phyloP scores from a whole-genome alignment of 2,329 filamentous ascomycete species.

The Whalleya microplaca region DNA sequence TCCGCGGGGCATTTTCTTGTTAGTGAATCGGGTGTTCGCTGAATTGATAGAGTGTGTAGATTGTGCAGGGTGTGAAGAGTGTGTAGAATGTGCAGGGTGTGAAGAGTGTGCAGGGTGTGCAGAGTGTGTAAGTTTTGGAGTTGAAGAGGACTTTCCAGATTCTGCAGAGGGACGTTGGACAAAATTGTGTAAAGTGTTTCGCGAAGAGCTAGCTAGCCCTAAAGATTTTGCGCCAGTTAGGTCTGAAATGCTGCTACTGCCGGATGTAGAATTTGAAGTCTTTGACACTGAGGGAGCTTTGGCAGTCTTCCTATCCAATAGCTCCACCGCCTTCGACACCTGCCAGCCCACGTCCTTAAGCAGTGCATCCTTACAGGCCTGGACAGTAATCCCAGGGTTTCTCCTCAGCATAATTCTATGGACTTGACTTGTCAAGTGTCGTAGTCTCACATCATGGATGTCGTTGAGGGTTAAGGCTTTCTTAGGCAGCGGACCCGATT shows the following conservation, averaged over 20 bases:
- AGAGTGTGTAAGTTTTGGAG: constrained; percentile 12
- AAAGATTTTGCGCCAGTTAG: background rate
- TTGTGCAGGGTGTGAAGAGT: constrained; percentile 13
- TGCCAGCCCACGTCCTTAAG: constrained; percentile 31
- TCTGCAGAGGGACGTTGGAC: constrained; percentile 9
- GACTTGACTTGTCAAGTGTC: constrained; percentile 36
- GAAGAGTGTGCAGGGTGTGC: too few relatives aligned
- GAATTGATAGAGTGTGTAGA: constrained; percentile 14
- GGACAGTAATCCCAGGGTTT: constrained; percentile 31
- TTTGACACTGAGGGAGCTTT: constrained; percentile 13
- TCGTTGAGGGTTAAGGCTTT: constrained; percentile 32
- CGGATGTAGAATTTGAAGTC: background rate
- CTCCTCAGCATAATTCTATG: constrained; percentile 34
- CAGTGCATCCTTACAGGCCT: constrained; percentile 36
- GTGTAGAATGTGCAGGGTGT: too few relatives aligned
- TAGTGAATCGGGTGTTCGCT: constrained; percentile 16
- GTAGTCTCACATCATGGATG: constrained; percentile 36
- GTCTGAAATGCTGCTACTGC: background rate
- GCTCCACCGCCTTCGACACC: constrained; percentile 31
- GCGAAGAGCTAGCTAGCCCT: constrained; percentile 2
- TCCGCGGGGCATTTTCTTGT: constrained; percentile 28
- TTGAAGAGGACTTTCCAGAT: constrained; percentile 9
- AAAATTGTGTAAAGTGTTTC: constrained; percentile 16
- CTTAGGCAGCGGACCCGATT: constrained; percentile 15
- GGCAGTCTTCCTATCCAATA: constrained; percentile 17